phyloP scores from a whole-genome alignment of 106 monocot species.

The Acorus gramineus region DNA sequence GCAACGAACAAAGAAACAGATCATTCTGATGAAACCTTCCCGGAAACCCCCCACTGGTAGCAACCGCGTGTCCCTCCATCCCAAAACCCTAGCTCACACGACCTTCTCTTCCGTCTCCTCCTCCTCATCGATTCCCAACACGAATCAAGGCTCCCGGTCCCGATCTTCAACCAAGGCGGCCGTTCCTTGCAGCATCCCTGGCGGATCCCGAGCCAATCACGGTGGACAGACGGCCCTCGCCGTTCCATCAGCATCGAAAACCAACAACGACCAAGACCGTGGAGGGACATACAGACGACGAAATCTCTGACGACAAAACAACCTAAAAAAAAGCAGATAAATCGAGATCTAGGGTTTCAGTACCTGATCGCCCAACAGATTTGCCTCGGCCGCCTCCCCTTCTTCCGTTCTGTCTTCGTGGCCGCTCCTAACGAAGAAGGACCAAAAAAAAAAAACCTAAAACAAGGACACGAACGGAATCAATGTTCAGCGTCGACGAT shows the following conservation, averaged over 20 bases:
- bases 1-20: no score
- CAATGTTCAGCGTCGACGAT: no score
- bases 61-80: neutral
- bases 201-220: neutral
- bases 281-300: no score
- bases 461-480: no score
- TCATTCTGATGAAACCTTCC: no score
- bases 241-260: neutral
- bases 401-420: neutral
- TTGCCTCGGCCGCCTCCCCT: neutral
- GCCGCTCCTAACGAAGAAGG: neutral
- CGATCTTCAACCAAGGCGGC: neutral
- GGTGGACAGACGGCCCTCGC: no score
- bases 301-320: neutral
- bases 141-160: neutral
- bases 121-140: neutral
- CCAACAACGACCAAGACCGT: neutral
- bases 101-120: no score
- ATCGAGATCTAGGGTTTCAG: constrained; percentile 27
- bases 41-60: neutral
- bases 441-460: no score
- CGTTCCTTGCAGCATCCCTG: neutral
- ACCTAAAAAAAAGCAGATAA: constrained; percentile 17
- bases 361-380: constrained; percentile 12
- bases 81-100: neutral